phyloP scores from a whole-genome alignment of 139 green algal genomes.

The Chlamydomonas sp. region DNA sequence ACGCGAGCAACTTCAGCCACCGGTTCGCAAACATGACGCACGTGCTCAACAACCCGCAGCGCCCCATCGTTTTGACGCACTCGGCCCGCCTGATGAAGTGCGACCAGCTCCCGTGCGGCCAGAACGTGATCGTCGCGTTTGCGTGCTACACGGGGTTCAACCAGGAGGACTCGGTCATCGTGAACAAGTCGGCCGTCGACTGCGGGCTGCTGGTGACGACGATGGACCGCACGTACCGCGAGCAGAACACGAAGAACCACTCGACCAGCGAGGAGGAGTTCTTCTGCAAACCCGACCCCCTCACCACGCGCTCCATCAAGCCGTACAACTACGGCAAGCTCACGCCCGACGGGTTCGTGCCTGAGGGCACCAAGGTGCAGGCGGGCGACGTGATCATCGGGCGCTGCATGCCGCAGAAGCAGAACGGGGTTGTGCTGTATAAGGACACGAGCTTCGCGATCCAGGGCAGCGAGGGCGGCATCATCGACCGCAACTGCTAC shows the following conservation, averaged over 20 bases:
- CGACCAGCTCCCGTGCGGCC: constrained; percentile 10
- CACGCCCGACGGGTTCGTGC: constrained; percentile 42
- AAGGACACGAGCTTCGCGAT: constrained; percentile 14
- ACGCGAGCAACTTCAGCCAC: constrained; percentile 46
- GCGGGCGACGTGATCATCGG: constrained; percentile 30
- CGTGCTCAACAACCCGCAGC: constrained; percentile 29
- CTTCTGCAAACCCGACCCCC: constrained; percentile 38
- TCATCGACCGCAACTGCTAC: constrained; percentile 11
- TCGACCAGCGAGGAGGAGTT: constrained; percentile 30
- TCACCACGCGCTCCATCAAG: constrained; percentile 12
- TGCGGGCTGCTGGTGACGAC: constrained; percentile 52
- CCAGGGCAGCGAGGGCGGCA: constrained; percentile 7
- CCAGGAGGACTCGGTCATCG: constrained; percentile 63
- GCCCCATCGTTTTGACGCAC: constrained; percentile 33
- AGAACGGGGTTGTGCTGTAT: neutral
- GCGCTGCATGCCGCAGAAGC: constrained; percentile 25
- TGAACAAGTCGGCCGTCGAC: constrained; percentile 45
- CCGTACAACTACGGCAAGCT: constrained; percentile 58
- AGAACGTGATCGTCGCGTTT: constrained; percentile 58
- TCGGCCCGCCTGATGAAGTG: neutral
- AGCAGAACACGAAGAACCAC: constrained; percentile 25
- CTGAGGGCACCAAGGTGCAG: constrained; percentile 15
- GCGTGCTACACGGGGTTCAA: constrained; percentile 57
- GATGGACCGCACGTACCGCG: constrained; percentile 42
- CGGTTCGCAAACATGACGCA: constrained; percentile 24